A percentile compares a stretch with the other conserved stretches of the same genome.
These are phyloP conservation scores for Otatea glauca DNA, from an alignment of 176 grass and related monocot genomes.

Conservation along the genomic window DNA sequence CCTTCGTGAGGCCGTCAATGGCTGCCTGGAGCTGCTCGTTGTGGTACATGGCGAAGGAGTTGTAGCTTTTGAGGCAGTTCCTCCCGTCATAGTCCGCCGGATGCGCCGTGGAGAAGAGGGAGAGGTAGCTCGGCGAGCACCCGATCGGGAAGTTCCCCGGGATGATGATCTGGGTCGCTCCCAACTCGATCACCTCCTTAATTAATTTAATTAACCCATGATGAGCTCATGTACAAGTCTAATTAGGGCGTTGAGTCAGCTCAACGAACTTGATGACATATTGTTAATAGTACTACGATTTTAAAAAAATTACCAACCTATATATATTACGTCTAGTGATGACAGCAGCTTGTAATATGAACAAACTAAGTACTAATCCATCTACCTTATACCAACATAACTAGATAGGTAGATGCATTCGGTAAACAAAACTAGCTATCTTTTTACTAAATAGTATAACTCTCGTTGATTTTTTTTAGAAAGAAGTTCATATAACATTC, in stretches of 20 bases:
- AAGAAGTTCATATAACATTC: no score
- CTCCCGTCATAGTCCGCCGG: conserved; percentile 53
- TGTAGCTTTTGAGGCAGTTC: conserved; percentile 71
- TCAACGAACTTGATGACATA: conserved; percentile 17
- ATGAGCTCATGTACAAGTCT: background rate
- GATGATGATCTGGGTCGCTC: conserved; percentile 67
- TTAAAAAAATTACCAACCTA: background rate
- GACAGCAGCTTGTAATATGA: background rate
- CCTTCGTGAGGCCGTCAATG: conserved; percentile 50
- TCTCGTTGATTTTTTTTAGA: no score
- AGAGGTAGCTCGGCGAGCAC: conserved; percentile 85
- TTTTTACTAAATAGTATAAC: background rate
- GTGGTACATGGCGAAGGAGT: conserved; percentile 75
- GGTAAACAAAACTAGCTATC: no score
- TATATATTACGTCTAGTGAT: no score
- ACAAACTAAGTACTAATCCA: no score
- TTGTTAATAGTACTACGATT: background rate
- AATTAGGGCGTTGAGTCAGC: background rate
- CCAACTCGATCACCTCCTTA: conserved; percentile 71
- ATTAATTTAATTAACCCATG: background rate
- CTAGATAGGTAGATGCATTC: no score
- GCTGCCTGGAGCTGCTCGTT: conserved; percentile 69
- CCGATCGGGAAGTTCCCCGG: conserved; percentile 87
- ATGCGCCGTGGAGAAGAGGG: conserved; percentile 56
- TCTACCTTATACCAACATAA: no score